phyloP scores from a whole-genome alignment of 2,329 filamentous ascomycete species.

The Byssothecium circinans region DNA sequence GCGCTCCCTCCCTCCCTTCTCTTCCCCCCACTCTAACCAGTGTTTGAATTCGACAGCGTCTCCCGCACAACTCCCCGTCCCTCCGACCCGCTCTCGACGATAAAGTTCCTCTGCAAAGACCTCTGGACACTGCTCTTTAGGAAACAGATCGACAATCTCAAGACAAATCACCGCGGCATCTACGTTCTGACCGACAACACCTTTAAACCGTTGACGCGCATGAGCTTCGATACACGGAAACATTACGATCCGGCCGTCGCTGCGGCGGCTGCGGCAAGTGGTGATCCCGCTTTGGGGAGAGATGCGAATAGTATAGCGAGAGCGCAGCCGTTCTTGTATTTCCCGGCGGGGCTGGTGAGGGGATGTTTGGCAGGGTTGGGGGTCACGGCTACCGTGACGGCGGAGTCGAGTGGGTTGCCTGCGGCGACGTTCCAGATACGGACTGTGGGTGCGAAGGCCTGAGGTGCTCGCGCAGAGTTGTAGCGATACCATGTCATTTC shows the following conservation, averaged over 20 bases:
- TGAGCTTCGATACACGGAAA: conserved; percentile 71
- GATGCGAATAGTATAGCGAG: conserved; percentile 48
- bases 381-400: conserved; percentile 87
- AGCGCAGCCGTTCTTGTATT: conserved; percentile 74
- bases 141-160: conserved; percentile 98
- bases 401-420: conserved; percentile 84
- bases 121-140: conserved; percentile 92
- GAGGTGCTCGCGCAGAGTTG: conserved; percentile 23
- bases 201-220: conserved; percentile 84
- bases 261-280: conserved; percentile 36
- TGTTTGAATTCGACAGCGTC: conserved; percentile 65
- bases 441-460: conserved; percentile 70
- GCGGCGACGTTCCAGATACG: conserved; percentile 95
- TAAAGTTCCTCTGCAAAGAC: conserved; percentile 99
- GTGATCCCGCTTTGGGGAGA: conserved; percentile 48
- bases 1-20: conserved; percentile 31
- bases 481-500: conserved; percentile 4
- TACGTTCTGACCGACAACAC: conserved; percentile 93
- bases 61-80: conserved; percentile 83
- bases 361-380: conserved; percentile 92
- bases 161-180: conserved; percentile 95
- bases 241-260: conserved; percentile 30
- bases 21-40: neutral
- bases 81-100: conserved; percentile 88
- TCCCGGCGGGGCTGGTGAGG: conserved; percentile 88